Evolutionary conservation across 2,329 filamentous ascomycete genomes (phyloP).

Genomic region (Neoscytalidium dimidiatum): DNA sequence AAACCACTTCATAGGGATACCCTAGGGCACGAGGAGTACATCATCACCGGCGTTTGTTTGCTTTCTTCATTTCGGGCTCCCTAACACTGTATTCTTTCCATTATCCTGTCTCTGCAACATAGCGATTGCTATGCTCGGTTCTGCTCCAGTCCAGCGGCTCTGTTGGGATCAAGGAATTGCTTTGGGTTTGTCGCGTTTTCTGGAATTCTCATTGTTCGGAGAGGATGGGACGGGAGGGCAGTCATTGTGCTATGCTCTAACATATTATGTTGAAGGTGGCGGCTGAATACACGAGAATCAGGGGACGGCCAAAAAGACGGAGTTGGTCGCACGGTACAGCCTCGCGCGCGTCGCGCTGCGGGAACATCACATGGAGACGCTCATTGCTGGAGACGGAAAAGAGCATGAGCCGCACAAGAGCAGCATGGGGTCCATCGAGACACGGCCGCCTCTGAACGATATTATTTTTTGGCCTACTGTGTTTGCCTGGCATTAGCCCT

Average conservation of each 20-base stretch:
- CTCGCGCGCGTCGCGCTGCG: not conserved
- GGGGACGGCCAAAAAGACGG: not conserved
- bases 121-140: constrained; percentile 9
- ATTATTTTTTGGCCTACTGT: constrained; percentile 5
- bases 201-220: not conserved
- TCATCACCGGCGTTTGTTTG: constrained; percentile 10
- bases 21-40: constrained; percentile 17
- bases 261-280: not conserved
- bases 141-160: not conserved
- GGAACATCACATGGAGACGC: constrained; percentile 6
- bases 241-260: not conserved
- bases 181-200: constrained; percentile 9
- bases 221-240: not conserved
- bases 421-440: constrained; percentile 5
- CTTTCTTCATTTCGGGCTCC: not conserved
- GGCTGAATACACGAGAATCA: not conserved
- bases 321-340: not conserved
- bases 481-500: constrained; percentile 6
- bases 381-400: constrained; percentile 1
- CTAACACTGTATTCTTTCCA: not conserved
- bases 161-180: constrained; percentile 5
- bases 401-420: constrained; percentile 11
- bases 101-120: not conserved
- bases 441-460: constrained; percentile 4
- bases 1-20: constrained; percentile 18